phyloP scores from a whole-genome alignment of 169 alveolate genomes.

The Hammondia hammondi region DNA sequence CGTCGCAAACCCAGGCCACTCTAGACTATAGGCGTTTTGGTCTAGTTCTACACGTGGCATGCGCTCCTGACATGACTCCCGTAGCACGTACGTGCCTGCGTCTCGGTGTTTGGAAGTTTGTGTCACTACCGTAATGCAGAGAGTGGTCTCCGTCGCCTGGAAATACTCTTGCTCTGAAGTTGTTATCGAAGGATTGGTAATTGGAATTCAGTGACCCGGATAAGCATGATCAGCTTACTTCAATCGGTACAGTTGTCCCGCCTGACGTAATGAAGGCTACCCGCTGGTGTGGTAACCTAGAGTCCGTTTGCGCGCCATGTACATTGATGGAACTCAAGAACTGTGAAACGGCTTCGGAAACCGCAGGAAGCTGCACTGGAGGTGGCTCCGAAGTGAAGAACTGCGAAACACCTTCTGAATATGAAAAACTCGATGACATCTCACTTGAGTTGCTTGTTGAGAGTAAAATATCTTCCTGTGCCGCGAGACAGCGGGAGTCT shows the following conservation, averaged over 20 bases:
- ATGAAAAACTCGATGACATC: too few relatives aligned
- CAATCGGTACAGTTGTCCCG: conserved; percentile 64
- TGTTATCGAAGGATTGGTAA: not conserved
- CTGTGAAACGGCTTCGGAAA: not conserved
- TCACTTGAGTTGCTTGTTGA: too few relatives aligned
- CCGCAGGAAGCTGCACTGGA: not conserved
- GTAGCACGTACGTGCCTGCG: not conserved
- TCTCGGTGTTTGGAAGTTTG: too few relatives aligned
- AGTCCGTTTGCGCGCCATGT: not conserved
- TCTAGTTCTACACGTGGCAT: too few relatives aligned
- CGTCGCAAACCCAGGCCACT: too few relatives aligned
- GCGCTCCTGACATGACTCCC: too few relatives aligned
- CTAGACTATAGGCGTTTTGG: too few relatives aligned
- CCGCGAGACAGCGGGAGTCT: too few relatives aligned
- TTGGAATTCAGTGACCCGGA: not conserved
- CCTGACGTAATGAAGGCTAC: conserved; percentile 64
- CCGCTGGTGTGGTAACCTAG: not conserved
- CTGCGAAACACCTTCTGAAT: not conserved
- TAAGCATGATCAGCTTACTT: not conserved
- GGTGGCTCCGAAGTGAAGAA: conserved; percentile 3
- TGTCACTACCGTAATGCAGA: not conserved
- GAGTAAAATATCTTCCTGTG: too few relatives aligned
- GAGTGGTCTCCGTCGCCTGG: not conserved
- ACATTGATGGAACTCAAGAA: not conserved
- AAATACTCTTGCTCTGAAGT: not conserved